Conservation (phyloP, 1,284 basidiomycete species). For the Pyrrhoderma noxium region DNA sequence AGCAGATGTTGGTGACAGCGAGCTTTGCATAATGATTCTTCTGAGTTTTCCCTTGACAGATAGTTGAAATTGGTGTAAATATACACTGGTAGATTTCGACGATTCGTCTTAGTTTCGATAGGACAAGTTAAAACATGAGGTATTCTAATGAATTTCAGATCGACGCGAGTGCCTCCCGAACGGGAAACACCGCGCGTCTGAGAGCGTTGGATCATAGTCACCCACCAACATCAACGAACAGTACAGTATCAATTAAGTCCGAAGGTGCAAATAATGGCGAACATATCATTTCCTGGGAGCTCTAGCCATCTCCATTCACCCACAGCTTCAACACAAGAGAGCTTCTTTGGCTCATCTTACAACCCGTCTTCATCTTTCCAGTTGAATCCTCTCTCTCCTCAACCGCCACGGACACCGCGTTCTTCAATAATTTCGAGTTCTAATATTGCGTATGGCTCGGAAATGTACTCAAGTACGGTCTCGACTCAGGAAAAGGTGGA, state of each 20-base stretch:
- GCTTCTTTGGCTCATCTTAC: slow-evolving; percentile 36
- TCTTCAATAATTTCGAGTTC: slow-evolving; percentile 38
- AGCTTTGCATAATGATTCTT: slow-evolving; percentile 19
- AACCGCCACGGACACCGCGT: slow-evolving; percentile 68
- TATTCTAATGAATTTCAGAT: no score
- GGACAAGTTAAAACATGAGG: no score
- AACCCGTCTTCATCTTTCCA: slow-evolving; percentile 50
- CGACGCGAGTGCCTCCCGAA: no score
- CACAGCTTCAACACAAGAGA: slow-evolving; percentile 33
- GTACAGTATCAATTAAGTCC: neutral
- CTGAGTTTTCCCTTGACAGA: no score
- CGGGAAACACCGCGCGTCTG: no score
- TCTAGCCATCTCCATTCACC: slow-evolving; percentile 24
- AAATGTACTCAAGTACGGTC: slow-evolving; percentile 22
- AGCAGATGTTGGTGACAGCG: slow-evolving; percentile 44
- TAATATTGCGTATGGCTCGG: slow-evolving; percentile 29
- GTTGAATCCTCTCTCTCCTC: slow-evolving; percentile 70
- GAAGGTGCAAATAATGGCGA: slow-evolving; percentile 36
- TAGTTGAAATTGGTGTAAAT: no score
- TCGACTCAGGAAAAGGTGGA: slow-evolving; percentile 28
- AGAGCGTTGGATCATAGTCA: no score
- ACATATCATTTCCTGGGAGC: slow-evolving; percentile 33
- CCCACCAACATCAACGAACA: no score
- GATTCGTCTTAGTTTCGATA: no score
- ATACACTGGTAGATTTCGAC: no score